Evolutionary conservation across 805 yeast species (phyloP), one percentile per base, ranked within the genome.

Genomic region (Teunomyces lycoperdinae): DNA sequence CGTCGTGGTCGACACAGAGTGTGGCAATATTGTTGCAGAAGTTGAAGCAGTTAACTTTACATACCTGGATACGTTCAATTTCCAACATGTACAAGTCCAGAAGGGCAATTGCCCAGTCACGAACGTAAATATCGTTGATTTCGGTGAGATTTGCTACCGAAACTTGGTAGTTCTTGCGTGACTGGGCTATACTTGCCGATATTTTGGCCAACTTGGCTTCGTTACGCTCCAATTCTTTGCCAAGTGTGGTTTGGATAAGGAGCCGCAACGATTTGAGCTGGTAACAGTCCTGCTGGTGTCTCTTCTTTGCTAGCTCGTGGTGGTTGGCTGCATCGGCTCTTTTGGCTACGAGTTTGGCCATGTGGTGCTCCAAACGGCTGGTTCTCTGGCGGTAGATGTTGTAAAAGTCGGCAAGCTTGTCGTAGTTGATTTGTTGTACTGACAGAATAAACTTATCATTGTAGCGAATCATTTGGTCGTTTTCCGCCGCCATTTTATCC

Each of bases 1-100:
- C 84, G 60, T 89, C 96, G 57, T 85, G 87, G 39, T 81, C 79
- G 29, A 89, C 91, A 61, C 96, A 89, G 2, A 83, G 74, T 0
- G 88, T 76, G 6, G 95, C 87, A 7, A 87, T 73, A 34, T 83
- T 74, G 64, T 89, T 89, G 42, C 92, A 82, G 58, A 76, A 88
- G 38, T 83, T 86, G 87, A 96, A 89, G 50, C 89, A 64, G 55
- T 83, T 87, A 13, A 84, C 71, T 57, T 87, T 85, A 48, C 86
- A 60, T 51, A 83, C 77, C 56, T 84, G 85, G 47, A 87, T 78
- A 52, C 91, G 77, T 60, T 86, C 89, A 43, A 81, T 79, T 60
- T 89, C 96, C 42, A 86, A 64, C 45, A 70, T 76, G 64, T 89
- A 90, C 52, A 85, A 72, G 51, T 77, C 78, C 52, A 76, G 80